Conservation (phyloP, 768 basidiomycete genomes). For the Podaxis sp. region DNA sequence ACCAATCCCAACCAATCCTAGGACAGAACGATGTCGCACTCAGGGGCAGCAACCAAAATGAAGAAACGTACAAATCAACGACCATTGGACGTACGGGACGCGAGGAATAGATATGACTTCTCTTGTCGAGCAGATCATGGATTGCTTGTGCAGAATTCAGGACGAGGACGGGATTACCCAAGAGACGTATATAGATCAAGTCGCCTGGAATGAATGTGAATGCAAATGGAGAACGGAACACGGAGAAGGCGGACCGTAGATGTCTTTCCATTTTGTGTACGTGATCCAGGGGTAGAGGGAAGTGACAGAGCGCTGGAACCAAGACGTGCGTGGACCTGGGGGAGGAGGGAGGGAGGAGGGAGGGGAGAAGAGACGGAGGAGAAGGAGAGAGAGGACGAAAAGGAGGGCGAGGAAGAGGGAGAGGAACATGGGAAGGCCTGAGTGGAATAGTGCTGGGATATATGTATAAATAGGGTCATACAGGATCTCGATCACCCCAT, state of each 20-base stretch:
- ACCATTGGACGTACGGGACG: slow-evolving; percentile 42
- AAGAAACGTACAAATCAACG: slow-evolving; percentile 37
- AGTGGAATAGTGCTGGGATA: not conserved
- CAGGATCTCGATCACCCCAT: slow-evolving; percentile 8
- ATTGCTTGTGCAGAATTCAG: slow-evolving; percentile 42
- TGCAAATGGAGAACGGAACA: not conserved
- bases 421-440: slow-evolving; percentile 8
- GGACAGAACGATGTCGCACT: not conserved
- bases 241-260: slow-evolving; percentile 33
- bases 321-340: slow-evolving; percentile 24
- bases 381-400: not conserved
- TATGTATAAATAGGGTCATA: not conserved
- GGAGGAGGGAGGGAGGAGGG: slow-evolving; percentile 29
- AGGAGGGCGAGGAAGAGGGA: not conserved
- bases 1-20: slow-evolving; percentile 50
- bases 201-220: slow-evolving; percentile 15
- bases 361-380: not conserved
- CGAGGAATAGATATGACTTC: slow-evolving; percentile 44
- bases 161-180: slow-evolving; percentile 45
- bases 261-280: slow-evolving; percentile 44
- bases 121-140: slow-evolving; percentile 45
- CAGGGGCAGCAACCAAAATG: not conserved
- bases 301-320: slow-evolving; percentile 33
- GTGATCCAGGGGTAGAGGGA: slow-evolving; percentile 43
- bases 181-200: slow-evolving; percentile 10